These are phyloP conservation scores for Paramecium pentaurelia DNA, from an alignment of 73 alveolate species.

Conservation along the genomic window DNA sequence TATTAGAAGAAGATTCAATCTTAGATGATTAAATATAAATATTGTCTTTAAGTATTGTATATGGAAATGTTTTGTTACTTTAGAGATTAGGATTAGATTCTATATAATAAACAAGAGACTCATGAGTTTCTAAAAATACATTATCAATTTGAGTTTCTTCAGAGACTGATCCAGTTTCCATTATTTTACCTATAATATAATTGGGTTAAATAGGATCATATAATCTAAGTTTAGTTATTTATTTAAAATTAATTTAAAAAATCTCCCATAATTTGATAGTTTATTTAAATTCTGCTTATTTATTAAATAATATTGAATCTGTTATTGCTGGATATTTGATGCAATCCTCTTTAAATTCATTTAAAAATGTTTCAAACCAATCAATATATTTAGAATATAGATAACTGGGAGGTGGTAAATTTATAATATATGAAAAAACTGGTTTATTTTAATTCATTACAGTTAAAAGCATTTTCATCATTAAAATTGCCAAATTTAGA, in stretches of 20 bases:
- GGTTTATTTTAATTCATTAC: background rate
- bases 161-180: background rate
- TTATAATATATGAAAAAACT: background rate
- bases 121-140: background rate
- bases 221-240: background rate
- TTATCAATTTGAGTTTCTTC: background rate
- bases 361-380: conserved; percentile 37
- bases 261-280: background rate
- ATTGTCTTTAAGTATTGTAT: background rate
- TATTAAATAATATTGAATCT: background rate
- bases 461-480: background rate
- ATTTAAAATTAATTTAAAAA: background rate
- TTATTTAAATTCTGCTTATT: background rate
- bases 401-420: conserved; percentile 46
- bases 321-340: background rate
- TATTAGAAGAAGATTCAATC: background rate
- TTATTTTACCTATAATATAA: background rate
- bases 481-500: background rate
- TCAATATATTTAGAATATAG: conserved; percentile 50
- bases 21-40: background rate
- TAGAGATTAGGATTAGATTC: background rate
- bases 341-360: background rate
- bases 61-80: background rate
- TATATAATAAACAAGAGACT: background rate
- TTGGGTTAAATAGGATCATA: background rate